Conservation (phyloP, 331 rosid species). For the Saraca asoca region DNA sequence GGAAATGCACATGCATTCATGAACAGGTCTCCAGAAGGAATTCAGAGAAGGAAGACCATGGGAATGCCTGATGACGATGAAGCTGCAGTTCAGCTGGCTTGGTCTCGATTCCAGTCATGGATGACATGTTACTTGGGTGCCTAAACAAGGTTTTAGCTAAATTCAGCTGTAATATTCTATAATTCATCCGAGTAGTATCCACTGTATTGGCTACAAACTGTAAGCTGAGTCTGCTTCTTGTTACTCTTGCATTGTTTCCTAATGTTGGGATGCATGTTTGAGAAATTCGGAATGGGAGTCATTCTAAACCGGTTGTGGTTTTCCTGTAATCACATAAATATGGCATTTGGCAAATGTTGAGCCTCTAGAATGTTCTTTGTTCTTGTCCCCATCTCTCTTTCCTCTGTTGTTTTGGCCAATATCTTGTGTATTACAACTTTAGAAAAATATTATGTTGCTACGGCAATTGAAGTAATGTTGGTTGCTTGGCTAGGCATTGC, state of each 20-base stretch:
- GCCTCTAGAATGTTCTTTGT: neutral
- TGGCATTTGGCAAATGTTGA: conserved; percentile 22
- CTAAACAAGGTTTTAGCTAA: conserved; percentile 35
- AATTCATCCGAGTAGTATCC: neutral
- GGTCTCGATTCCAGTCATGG: conserved; percentile 93
- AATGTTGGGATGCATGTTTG: conserved; percentile 22
- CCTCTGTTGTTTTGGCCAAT: neutral
- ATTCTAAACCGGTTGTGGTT: conserved; percentile 18
- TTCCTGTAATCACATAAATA: neutral
- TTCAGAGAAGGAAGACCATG: conserved; percentile 82
- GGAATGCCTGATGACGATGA: conserved; percentile 82
- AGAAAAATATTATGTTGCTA: neutral
- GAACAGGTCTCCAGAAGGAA: conserved; percentile 87
- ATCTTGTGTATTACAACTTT: neutral
- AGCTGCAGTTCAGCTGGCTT: conserved; percentile 72
- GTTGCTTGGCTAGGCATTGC: too few species aligned
- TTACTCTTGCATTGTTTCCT: conserved; percentile 12
- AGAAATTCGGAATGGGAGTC: conserved; percentile 18
- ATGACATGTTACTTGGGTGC: conserved; percentile 69
- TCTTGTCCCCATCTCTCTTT: neutral
- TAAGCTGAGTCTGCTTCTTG: conserved; percentile 14
- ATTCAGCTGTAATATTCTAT: conserved; percentile 15
- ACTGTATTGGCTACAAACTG: neutral
- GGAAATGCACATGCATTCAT: conserved; percentile 87
- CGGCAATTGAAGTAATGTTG: too few species aligned